Percentiles rank a stretch among this genome's conserved stretches.
phyloP scores from a whole-genome alignment of 148 eudicot species.

The Rhododendron ferrugineum region DNA sequence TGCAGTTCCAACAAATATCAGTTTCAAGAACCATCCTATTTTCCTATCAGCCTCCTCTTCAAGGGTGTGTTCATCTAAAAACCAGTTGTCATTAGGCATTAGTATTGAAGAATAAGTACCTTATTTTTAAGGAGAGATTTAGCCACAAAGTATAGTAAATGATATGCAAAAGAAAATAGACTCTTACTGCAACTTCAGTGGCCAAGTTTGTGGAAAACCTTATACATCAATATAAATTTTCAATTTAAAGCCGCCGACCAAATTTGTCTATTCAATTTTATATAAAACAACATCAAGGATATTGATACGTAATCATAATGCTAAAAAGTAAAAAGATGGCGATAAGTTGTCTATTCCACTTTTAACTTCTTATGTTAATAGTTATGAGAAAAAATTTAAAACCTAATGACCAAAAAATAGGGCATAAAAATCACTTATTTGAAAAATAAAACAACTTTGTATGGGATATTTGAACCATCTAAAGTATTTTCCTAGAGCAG shows the following conservation, averaged over 20 bases:
- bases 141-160: neutral
- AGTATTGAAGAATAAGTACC: neutral
- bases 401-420: neutral
- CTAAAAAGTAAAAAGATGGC: neutral
- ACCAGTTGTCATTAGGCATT: neutral
- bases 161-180: neutral
- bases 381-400: neutral
- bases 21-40: conserved; percentile 85
- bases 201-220: neutral
- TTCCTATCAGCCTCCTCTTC: conserved; percentile 91
- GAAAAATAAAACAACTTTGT: neutral
- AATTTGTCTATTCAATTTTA: too few relatives aligned
- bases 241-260: neutral
- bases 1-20: conserved; percentile 86
- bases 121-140: neutral
- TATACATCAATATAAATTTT: neutral
- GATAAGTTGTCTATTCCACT: neutral
- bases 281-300: neutral
- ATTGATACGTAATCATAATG: neutral
- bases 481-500: neutral
- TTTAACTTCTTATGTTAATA: neutral
- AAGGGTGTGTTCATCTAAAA: conserved; percentile 51
- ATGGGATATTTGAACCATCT: neutral
- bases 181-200: neutral
- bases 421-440: neutral